These are phyloP conservation scores for Atalantia buxifolia DNA, from an alignment of 345 rosid species.

Conservation along the genomic window DNA sequence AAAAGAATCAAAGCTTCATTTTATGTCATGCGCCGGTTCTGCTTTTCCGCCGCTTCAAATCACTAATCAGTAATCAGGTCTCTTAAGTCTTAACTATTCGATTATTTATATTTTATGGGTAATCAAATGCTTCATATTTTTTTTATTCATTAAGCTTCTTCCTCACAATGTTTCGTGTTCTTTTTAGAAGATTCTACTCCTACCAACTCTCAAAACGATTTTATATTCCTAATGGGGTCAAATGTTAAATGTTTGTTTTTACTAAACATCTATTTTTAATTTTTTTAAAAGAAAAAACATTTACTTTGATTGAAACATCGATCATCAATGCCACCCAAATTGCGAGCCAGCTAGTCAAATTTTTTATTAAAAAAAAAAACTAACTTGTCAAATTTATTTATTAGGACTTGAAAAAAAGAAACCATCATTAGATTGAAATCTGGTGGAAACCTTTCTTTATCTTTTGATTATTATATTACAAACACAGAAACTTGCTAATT, in stretches of 20 bases:
- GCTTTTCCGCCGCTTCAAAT: conserved; percentile 9
- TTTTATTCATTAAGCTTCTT: not conserved
- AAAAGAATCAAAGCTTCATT: not conserved
- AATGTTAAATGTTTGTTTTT: not conserved
- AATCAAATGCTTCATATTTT: no score
- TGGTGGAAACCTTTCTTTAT: not conserved
- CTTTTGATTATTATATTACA: no score
- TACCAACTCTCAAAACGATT: not conserved
- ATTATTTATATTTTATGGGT: no score
- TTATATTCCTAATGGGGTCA: not conserved
- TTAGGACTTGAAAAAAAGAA: no score
- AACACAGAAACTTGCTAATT: no score
- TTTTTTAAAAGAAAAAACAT: no score
- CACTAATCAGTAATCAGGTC: not conserved
- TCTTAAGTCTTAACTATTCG: not conserved
- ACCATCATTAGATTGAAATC: not conserved
- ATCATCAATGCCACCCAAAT: not conserved
- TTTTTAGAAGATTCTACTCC: not conserved
- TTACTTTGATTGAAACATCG: not conserved
- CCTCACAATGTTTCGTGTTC: not conserved
- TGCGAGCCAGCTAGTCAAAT: conserved; percentile 21
- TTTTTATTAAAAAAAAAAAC: not conserved
- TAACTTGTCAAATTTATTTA: not conserved
- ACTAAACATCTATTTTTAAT: not conserved
- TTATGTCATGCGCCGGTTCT: conserved; percentile 25